Base-by-base conservation (phyloP, 1,284 basidiomycete genomes). In the Melampsora allii-populina region DNA sequence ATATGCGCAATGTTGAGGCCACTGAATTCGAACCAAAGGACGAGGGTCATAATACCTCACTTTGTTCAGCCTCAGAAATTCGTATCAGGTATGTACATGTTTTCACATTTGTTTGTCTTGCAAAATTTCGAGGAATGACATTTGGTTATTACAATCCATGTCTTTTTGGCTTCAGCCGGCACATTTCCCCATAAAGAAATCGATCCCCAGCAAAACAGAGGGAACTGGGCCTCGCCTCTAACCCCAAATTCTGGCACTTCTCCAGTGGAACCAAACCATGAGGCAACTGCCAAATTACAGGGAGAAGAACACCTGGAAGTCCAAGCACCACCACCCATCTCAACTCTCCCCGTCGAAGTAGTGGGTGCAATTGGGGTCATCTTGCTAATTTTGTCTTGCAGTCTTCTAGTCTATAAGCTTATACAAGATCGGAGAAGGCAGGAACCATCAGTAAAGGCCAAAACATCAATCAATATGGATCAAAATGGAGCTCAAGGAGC, bases 321-420 rank as follows among this genome's bases (percentile, higher is more conserved):
- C 39, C 39, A 42, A 27, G n/a, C 50, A 27, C n/a, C 50, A 56
- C 50, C 50, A 24, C 50, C 50, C n/a, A 2, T 56, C n/a, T 56
- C 50, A 14, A 56, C 50, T 12, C 50, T 56, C 27, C 50, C 50
- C 1, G 27, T 56, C 7, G 14, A 56, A 27, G 50, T 56, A 9
- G 2, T 56, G 19, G 50, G n/a, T 21, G 50, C 21, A 9, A 56
- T 56, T 56, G 50, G 50, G 5, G 27, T 56, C n/a, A 24, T 21
- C n/a, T 56, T 21, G 9, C 50, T 56, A 10, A 7, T 56, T 9
- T 17, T 56, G 21, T 21, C 50, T 2, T 56, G 50, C 50, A 27
- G n/a, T 21, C 50, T 56, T 56, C 50, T 56, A 56, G 50, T 27
- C n/a, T 56, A 56, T 27, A 56, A 56, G 50, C 17, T 56, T 21